These are phyloP conservation scores for Tulasnella sp. DNA, from an alignment of 768 basidiomycete species.

Conservation along the genomic window DNA sequence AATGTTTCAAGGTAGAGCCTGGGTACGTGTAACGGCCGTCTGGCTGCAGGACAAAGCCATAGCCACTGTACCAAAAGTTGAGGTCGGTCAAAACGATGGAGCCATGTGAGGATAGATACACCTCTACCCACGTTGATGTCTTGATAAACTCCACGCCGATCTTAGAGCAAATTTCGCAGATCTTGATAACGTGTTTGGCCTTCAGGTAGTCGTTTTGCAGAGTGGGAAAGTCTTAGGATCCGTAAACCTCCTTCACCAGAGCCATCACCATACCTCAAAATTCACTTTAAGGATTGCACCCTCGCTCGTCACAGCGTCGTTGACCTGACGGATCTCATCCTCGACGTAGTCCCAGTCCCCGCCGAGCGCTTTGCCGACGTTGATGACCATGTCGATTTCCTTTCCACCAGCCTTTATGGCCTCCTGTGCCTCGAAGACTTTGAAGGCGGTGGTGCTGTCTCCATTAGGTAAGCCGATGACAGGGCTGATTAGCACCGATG, in stretches of 20 bases:
- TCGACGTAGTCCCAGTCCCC: conserved; percentile 18
- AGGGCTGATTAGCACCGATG: conserved; percentile 14
- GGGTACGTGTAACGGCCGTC: conserved; percentile 16
- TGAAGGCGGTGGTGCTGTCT: conserved; percentile 15
- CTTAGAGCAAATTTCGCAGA: conserved; percentile 17
- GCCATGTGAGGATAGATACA: background rate
- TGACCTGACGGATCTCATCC: conserved; percentile 17
- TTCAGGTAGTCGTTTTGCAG: conserved; percentile 16
- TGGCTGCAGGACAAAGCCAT: conserved; percentile 16
- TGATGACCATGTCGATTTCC: conserved; percentile 20
- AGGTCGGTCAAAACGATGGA: background rate
- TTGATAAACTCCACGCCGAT: conserved; percentile 18
- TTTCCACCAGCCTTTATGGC: conserved; percentile 13
- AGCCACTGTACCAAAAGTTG: background rate
- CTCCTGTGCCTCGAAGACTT: conserved; percentile 16
- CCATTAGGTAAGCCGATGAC: conserved; percentile 19
- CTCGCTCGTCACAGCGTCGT: conserved; percentile 16
- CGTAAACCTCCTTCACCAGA: background rate
- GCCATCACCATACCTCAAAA: conserved; percentile 13
- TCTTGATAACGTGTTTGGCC: conserved; percentile 16
- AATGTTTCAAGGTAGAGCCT: conserved; percentile 16
- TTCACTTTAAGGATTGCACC: conserved; percentile 19
- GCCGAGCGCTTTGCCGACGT: conserved; percentile 18
- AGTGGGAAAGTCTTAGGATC: background rate
- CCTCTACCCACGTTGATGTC: conserved; percentile 13